Evolutionary conservation across 192 early-diverging fungal genomes (phyloP).

Genomic region (Backusella tarrabulga): DNA sequence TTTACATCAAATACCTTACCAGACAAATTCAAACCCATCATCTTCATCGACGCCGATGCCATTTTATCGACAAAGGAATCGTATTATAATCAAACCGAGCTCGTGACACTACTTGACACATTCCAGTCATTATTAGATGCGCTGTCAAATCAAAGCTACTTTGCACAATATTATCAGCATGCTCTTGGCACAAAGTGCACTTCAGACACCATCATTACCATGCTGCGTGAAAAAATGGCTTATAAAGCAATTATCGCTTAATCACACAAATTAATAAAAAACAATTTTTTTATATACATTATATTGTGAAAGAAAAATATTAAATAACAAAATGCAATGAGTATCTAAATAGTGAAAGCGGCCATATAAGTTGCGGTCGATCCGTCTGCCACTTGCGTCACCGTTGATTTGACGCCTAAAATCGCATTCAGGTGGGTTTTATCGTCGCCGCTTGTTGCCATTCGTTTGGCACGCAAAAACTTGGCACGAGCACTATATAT

Average conservation of each 20-base stretch:
- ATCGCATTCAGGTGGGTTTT: constrained; percentile 50
- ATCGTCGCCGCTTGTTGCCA: constrained; percentile 38
- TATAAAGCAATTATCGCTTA: not conserved
- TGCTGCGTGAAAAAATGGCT: constrained; percentile 1
- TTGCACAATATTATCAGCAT: not conserved
- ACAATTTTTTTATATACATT: not conserved
- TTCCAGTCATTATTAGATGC: not conserved
- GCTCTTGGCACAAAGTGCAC: not conserved
- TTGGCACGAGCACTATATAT: constrained; percentile 41
- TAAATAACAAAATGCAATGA: constrained; percentile 6
- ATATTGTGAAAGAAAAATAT: not conserved
- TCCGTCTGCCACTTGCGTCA: not conserved
- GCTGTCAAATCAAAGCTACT: too few relatives aligned
- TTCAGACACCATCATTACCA: not conserved
- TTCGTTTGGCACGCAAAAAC: constrained; percentile 45
- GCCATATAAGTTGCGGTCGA: not conserved
- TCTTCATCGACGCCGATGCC: not conserved
- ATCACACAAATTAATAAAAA: not conserved
- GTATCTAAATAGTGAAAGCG: constrained; percentile 2
- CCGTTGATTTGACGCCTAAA: constrained; percentile 48
- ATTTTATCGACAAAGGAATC: not conserved
- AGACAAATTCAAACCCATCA: not conserved
- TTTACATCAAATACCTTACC: not conserved
- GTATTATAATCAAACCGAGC: not conserved
- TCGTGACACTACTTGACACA: not conserved